Evolutionary conservation across 768 basidiomycete genomes (phyloP).

Genomic region (Auricularia auricula-judae): DNA sequence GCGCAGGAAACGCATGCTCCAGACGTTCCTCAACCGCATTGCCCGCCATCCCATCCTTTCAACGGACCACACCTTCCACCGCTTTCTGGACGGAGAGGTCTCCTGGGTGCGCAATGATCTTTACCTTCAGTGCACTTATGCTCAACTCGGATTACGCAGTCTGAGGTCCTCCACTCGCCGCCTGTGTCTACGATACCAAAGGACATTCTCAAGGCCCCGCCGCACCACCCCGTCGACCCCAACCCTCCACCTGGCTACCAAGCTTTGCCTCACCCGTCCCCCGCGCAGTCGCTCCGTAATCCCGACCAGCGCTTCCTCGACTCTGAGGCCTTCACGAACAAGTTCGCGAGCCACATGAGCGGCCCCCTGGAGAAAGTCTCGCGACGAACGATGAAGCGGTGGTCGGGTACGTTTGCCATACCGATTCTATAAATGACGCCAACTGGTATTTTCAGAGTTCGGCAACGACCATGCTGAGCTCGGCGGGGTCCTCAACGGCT

Average conservation of each 20-base stretch:
- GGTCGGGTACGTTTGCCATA: constrained; percentile 57
- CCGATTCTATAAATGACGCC: constrained; percentile 3
- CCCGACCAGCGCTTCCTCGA: constrained; percentile 95
- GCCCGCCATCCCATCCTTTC: constrained; percentile 90
- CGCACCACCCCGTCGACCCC: constrained; percentile 85
- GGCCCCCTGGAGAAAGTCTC: constrained; percentile 97
- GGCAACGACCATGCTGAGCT: constrained; percentile 84
- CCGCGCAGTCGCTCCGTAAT: constrained; percentile 76
- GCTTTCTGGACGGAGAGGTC: constrained; percentile 90
- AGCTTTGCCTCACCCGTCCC: constrained; percentile 80
- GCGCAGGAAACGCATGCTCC: constrained; percentile 84
- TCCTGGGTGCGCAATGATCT: constrained; percentile 58
- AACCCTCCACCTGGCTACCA: constrained; percentile 63
- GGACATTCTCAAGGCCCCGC: constrained; percentile 90
- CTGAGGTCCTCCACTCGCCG: constrained; percentile 86
- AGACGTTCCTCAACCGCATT: constrained; percentile 87
- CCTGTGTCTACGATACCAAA: constrained; percentile 87
- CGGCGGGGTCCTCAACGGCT: constrained; percentile 86
- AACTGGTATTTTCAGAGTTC: constrained; percentile 37
- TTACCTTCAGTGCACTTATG: constrained; percentile 3
- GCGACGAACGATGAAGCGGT: constrained; percentile 81
- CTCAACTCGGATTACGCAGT: constrained; percentile 30
- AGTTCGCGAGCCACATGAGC: constrained; percentile 84
- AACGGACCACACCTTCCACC: constrained; percentile 91
- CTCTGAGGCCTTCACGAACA: constrained; percentile 90